Evolutionary conservation across 2,329 filamentous ascomycete genomes (phyloP), one percentile per base, ranked within the genome.

Genomic region (Shiraia bambusicola): DNA sequence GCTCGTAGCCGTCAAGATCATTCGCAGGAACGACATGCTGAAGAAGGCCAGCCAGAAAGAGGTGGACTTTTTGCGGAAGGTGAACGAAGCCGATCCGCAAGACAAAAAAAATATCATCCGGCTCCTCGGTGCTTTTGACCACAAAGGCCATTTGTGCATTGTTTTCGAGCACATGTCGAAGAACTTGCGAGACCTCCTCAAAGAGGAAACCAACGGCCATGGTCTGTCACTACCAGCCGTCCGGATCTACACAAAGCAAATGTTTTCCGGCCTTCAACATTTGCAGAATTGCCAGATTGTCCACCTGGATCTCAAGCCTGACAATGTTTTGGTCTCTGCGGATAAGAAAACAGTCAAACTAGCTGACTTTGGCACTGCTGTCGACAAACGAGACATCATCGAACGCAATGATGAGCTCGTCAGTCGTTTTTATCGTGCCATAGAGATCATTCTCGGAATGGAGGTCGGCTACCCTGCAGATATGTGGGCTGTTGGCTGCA

Each of bases 401-500:
- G 89, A 95, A 61, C 87, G 95, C 49, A 95, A 90, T 1, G 90
- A 90, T 10, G 97, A 97, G 64, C 83, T 98, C 1, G 90, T 97
- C 63, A 96, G 90, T 73, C 86, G 94, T 41, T 98, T 97, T 72
- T 98, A 98, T 68, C 86, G 93, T 47, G 93, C 93, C 3, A 93
- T 94, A 2, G 93, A 98, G 72, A 89, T 98, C 63, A 95, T 98
- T 48, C 79, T 98, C 3, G 93, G 93, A n/a, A 91, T 96, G 75
- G 86, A 87, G 8, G 95, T 95, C 67, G 90, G 95, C 65, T 94
- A 92, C 65, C 86, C 87, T 6, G 88, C 97, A 52, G 93, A 98
- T 68, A 88, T 95, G 77, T 98, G 93, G 93, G 94, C 92, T 6
- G 89, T 97, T 53, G 94, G 93, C 27, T 98, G 93, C 71, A 98